Evolutionary conservation across 345 rosid species (phyloP), one percentile per base, ranked within the genome.

Genomic region (Physaria fendleri): DNA sequence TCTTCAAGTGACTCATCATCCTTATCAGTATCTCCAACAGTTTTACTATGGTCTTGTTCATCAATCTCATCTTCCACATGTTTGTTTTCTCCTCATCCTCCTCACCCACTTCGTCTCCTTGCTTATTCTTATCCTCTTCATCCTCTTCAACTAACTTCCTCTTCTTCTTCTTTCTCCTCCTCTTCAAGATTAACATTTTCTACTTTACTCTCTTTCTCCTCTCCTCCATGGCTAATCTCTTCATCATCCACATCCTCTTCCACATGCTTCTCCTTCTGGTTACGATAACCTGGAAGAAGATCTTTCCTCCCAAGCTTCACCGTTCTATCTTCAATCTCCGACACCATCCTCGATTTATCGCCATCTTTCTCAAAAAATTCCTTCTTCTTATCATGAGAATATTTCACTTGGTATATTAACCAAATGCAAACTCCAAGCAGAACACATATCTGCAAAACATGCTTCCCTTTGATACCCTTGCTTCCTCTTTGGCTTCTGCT

Each of bases 381-480:
- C 74, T 79, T 80, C n/a, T n/a, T n/a, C 82, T 83, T 93, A 54
- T 86, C 97, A 68, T 83, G 87, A 35, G 97, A 88, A 45, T 67
- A 81, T 84, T 93, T 88, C n/a, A 86, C 91, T 76, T 89, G 95
- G 63, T 86, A 88, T 62, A 89, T 73, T 69, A 88, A 64, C 97
- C 95, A 89, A 32, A 93, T 78, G 69, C 94, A 88, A 39, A 88
- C 79, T 52, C 87, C 88, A 48, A 92, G 79, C 65, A 88, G 62
- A 63, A 92, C 73, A 49, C 85, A 76, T 48, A 92, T 83, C 82
- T 92, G 96, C 59, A 92, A 66, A 37, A 81, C 75, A 78, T 79
- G 83, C 72, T 88, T 92, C 40, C 71, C 53, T 78, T 66, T 86
- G 40, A 79, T 62, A 15, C 95, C 84, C 68, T 69, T 85, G 67